Evolutionary conservation across 441 rosid genomes (phyloP), one percentile per base, ranked within the genome.

Genomic region (Populus hybrid): DNA sequence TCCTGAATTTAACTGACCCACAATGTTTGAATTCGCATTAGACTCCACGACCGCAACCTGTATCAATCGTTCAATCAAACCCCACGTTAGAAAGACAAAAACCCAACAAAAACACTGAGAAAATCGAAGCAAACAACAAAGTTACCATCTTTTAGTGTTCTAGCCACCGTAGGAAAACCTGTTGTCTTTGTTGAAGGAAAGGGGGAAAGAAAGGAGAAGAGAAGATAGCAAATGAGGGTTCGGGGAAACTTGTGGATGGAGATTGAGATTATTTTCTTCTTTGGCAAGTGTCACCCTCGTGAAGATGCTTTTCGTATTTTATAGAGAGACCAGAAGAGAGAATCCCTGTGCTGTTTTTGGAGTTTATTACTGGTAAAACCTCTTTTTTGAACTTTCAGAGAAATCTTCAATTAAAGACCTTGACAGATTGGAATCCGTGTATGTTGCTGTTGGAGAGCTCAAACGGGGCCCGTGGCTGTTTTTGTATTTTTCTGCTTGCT

Each of bases 21-120:
- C 79, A 71, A 77, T 42, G 70, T 61, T 81, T 36, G 79, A 80
- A 69, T 78, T 80, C 34, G 40, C 61, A 26, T 74, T 76, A 35
- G 83, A 75, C 63, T 81, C 89, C 69, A 73, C 72, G 61, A 77
- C 77, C 64, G 85, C 77, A 75, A 83, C 89, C 88, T 78, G 80
- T 76, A 77, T 40, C 67, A 76, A 46, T 66, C 70, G 71, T 23
- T 36, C 12, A 70, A 76, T 59, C 3, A 4, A 70, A 70, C 28
- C 40, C 40, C 18, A 14, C 30, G 20, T 38, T 12, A 42, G 53
- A 42, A 26, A 46, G 10, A 71, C 28, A 66, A 36, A 65, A 65
- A 18, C 28, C 66, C 26, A 64, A 74, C 24, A 35, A 57, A 59
- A 3, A 12, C 28, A 14, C 57, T 53, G 61, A 72, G 24, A 14